Evolutionary conservation across 2,329 filamentous ascomycete species (phyloP), one percentile per base, ranked within the genome.

Genomic region (Phyllosticta citrichinensis): DNA sequence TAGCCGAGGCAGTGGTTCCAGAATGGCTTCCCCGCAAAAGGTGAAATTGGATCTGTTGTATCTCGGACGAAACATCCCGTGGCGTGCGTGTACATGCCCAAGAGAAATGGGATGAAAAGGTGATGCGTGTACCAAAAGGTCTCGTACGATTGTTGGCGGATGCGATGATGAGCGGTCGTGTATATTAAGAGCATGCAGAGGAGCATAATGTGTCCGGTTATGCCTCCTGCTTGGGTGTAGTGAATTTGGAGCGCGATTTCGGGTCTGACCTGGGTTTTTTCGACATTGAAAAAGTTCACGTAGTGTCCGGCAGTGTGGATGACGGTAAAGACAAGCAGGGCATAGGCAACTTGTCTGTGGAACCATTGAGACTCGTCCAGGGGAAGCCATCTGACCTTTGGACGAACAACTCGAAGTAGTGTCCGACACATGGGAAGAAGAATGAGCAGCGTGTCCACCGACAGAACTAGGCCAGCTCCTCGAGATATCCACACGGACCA

Each of bases 41-140:
- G 94, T 8, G 92, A 97, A 67, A 87, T 81, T 1, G 86, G 83
- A 0, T 83, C 70, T 5, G 80, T 74, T 1, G 86, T 87, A 71
- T 97, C 92, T 66, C 94, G 89, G 50, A 99, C 94, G 77, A 99
- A 99, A 76, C 94, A 99, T 63, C 91, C 92, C 8, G 89, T 90
- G 1, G 94, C 93, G 74, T 99, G 94, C 12, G 93, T 97, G 76
- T 97, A 99, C 67, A 99, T 85, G 54, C 84, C 93, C 53, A 99
- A 81, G 70, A 97, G 77, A 75, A 99, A 99, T 1, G 94, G 93
- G 63, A 99, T 88, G 70, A 97, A 97, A n/a, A 99, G 83, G 70
- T 99, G 94, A 75, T 99, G 94, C 0, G 91, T 96, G 76, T 99
- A 99, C 94, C 94, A 99, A 74, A 99, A 99, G 0, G 93, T 95